phyloP scores from a whole-genome alignment of 371 early-diverging fungal genomes.

The Coemansia linderi region DNA sequence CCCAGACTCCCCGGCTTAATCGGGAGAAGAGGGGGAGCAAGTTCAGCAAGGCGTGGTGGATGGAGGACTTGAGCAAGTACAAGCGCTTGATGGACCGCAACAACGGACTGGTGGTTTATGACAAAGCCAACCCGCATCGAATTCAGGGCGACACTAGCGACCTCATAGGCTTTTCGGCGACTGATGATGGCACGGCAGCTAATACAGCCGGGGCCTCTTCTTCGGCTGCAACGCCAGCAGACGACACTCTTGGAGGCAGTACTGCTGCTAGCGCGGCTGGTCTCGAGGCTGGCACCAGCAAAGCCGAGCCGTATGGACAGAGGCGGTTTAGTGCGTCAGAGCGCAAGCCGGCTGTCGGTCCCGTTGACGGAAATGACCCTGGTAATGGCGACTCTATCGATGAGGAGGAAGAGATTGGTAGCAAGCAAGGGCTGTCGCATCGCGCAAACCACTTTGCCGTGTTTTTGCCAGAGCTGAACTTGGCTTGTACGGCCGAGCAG shows the following conservation, averaged over 20 bases:
- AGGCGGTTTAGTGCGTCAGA: slow-evolving; percentile 2
- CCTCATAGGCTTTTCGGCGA: not conserved
- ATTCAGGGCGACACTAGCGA: slow-evolving; percentile 54
- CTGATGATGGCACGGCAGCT: slow-evolving; percentile 17
- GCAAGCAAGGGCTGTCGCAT: slow-evolving; percentile 44
- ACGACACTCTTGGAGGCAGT: not conserved
- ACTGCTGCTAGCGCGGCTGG: slow-evolving; percentile 10
- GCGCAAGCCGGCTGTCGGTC: not conserved
- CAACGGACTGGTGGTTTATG: slow-evolving; percentile 72
- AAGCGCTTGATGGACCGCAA: slow-evolving; percentile 74
- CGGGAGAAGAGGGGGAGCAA: slow-evolving; percentile 10
- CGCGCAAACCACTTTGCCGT: slow-evolving; percentile 65
- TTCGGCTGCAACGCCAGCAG: not conserved
- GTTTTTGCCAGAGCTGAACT: slow-evolving; percentile 66
- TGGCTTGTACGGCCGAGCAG: slow-evolving; percentile 74
- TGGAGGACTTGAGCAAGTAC: slow-evolving; percentile 60
- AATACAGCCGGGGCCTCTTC: slow-evolving; percentile 9
- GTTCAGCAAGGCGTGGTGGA: slow-evolving; percentile 47
- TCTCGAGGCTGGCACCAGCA: not conserved
- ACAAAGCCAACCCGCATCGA: slow-evolving; percentile 79
- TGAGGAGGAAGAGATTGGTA: slow-evolving; percentile 5
- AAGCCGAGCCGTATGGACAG: not conserved
- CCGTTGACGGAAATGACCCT: not conserved
- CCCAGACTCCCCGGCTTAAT: not conserved
- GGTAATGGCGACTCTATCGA: not conserved